Percentiles rank a stretch among this genome's conserved stretches.
Conservation (phyloP, 2,329 filamentous ascomycete species). For the Leptodontidium sp. region DNA sequence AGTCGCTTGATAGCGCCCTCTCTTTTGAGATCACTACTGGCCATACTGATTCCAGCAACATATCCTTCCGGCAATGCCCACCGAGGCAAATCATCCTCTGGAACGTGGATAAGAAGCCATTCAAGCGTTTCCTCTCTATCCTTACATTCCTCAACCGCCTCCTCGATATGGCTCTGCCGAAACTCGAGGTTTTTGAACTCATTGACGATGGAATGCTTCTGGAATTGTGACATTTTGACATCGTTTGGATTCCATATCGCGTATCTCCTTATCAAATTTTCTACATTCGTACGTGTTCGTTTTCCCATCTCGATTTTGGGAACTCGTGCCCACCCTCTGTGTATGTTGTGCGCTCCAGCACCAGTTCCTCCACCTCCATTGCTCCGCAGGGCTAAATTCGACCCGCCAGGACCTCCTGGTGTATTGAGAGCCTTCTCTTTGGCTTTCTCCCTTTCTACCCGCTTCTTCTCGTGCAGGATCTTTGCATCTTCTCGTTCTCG, state of each 20-base stretch:
- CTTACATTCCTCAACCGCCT: constrained; percentile 87
- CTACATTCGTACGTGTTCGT: constrained; percentile 79
- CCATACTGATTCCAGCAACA: constrained; percentile 87
- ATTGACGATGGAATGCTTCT: constrained; percentile 69
- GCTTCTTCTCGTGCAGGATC: constrained; percentile 79
- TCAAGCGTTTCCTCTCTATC: constrained; percentile 92
- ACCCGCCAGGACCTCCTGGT: constrained; percentile 61
- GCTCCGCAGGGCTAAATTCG: constrained; percentile 58
- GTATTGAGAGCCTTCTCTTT: constrained; percentile 73
- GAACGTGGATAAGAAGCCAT: constrained; percentile 96
- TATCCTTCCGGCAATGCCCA: constrained; percentile 95
- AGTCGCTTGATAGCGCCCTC: constrained; percentile 86
- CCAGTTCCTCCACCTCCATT: constrained; percentile 49
- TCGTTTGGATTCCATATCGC: constrained; percentile 88
- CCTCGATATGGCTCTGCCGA: constrained; percentile 86
- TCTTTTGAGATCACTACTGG: constrained; percentile 79
- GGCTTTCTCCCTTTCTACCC: constrained; percentile 72
- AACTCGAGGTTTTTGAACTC: constrained; percentile 85
- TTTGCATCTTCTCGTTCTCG: constrained; percentile 83
- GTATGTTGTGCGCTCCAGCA: constrained; percentile 48
- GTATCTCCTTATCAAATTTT: constrained; percentile 78
- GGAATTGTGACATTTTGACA: constrained; percentile 66
- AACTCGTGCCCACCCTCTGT: constrained; percentile 81
- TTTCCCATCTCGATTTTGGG: constrained; percentile 94
- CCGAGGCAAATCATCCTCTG: constrained; percentile 91